Base-by-base conservation (phyloP, 345 rosid species). In the Corchorus olitorius region DNA sequence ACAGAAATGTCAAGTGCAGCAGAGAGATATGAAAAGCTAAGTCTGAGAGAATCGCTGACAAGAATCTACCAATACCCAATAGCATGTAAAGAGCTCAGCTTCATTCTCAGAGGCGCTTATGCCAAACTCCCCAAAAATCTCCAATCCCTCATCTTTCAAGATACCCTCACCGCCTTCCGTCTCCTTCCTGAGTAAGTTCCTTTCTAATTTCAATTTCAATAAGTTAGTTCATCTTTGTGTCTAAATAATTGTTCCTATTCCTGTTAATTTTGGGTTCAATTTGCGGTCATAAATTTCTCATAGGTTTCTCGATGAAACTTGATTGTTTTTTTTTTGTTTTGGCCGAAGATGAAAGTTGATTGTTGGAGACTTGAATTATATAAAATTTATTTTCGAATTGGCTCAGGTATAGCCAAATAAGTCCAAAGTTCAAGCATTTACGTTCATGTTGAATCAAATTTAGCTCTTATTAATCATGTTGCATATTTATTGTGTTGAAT, bases 91-190 rank as follows among this genome's bases (percentile, higher is more conserved):
- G 98, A 94, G 81, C 84, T 91, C 3, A 83, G 91, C 82, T 89
- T 83, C 55, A 82, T 93, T 62, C 78, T 91, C 33, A 75, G 86
- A 63, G 73, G 73, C 43, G 88, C 88, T 65, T 93, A 90, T 78
- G 37, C 39, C 75, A 80, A 75, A 50, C 80, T 87, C 66, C 93
- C 95, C 66, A 89, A 93, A 84, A 72, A 84, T 75, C 76, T 90
- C 73, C 93, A 89, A 77, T 84, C 89, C 76, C 56, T 85, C 67
- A 76, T 95, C 89, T 87, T 91, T 71, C 86, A 75, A 13, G 93
- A 94, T 83, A 80, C 83, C 43, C 90, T 90, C 83, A 11, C 91
- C 46, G 93, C 98, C 84, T 89, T 90, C 75, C 92, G 93, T 74
- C 85, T 91, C 56, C 93, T 94, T 74, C 92, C 97, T 41, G 74